phyloP scores from a whole-genome alignment of 768 basidiomycete species.

The Strobilomyces dryophilus region DNA sequence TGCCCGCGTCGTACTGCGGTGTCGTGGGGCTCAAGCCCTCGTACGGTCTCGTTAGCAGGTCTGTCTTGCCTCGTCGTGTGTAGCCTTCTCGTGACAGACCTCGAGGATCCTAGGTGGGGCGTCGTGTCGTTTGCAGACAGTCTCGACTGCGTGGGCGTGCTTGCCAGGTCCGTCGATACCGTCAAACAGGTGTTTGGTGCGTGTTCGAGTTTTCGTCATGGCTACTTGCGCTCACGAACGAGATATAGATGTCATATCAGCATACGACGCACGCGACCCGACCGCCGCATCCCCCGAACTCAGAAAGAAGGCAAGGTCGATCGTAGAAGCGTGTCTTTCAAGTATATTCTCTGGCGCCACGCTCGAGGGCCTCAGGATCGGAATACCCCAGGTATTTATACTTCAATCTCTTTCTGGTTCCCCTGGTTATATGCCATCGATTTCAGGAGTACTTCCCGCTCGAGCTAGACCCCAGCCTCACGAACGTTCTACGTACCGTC shows the following conservation, averaged over 20 bases:
- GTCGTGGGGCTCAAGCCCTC: slow-evolving; percentile 92
- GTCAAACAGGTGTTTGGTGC: slow-evolving; percentile 61
- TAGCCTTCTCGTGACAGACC: neutral
- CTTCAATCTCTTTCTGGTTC: neutral
- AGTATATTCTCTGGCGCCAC: neutral
- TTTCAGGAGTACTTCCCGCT: slow-evolving; percentile 74
- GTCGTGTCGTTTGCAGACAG: slow-evolving; percentile 93
- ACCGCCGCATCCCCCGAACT: slow-evolving; percentile 52
- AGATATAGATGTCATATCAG: slow-evolving; percentile 30
- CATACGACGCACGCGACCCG: slow-evolving; percentile 67
- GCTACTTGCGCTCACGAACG: slow-evolving; percentile 3
- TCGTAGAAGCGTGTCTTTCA: slow-evolving; percentile 14
- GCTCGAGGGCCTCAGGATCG: slow-evolving; percentile 59
- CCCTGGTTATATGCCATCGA: slow-evolving; percentile 34
- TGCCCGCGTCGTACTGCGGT: slow-evolving; percentile 94
- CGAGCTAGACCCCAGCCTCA: slow-evolving; percentile 50
- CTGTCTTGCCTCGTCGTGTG: slow-evolving; percentile 11
- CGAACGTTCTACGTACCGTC: slow-evolving; percentile 42
- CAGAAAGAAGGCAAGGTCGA: slow-evolving; percentile 34
- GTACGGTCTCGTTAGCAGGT: slow-evolving; percentile 89
- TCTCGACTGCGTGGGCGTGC: slow-evolving; percentile 87
- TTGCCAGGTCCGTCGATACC: slow-evolving; percentile 51
- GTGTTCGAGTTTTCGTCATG: neutral
- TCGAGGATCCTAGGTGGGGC: slow-evolving; percentile 61
- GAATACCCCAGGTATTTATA: slow-evolving; percentile 64